Evolutionary conservation across 345 rosid genomes (phyloP).

Genomic region (Leavenworthia alabamica): DNA sequence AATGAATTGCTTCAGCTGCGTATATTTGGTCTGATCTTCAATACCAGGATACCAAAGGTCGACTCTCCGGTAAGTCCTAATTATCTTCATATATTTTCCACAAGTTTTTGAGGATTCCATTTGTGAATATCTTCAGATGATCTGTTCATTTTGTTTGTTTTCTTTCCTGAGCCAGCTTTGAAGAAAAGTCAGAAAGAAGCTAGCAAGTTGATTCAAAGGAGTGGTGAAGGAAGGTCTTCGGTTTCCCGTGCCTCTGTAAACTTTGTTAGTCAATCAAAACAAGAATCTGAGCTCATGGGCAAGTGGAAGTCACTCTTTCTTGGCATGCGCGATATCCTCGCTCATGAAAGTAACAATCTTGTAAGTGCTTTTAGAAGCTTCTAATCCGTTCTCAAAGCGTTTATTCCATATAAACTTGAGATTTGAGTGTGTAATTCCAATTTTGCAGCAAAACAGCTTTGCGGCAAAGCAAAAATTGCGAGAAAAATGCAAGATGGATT

Average conservation of each 20-base stretch:
- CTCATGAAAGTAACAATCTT: conserved; percentile 58
- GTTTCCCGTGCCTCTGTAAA: conserved; percentile 31
- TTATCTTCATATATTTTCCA: background rate
- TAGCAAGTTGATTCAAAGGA: conserved; percentile 46
- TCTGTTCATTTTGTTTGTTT: background rate
- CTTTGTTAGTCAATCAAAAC: conserved; percentile 33
- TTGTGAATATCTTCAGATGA: background rate
- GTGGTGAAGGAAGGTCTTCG: conserved; percentile 36
- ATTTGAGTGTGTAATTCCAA: background rate
- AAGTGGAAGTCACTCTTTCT: conserved; percentile 86
- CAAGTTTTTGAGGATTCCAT: background rate
- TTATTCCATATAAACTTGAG: background rate
- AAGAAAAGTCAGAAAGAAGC: conserved; percentile 85
- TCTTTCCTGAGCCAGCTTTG: conserved; percentile 36
- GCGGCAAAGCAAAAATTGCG: conserved; percentile 50
- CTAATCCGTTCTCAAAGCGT: background rate
- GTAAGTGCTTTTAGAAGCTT: conserved; percentile 41
- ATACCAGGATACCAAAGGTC: conserved; percentile 83
- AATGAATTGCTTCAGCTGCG: conserved; percentile 53
- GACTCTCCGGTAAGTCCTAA: conserved; percentile 49
- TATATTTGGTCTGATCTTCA: conserved; percentile 90
- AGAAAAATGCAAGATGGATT: conserved; percentile 66
- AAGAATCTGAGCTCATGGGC: conserved; percentile 51
- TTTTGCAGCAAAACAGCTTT: conserved; percentile 54
- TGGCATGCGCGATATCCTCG: conserved; percentile 63